phyloP scores from a whole-genome alignment of 2,329 filamentous ascomycete species.

The Sporothrix sp. region DNA sequence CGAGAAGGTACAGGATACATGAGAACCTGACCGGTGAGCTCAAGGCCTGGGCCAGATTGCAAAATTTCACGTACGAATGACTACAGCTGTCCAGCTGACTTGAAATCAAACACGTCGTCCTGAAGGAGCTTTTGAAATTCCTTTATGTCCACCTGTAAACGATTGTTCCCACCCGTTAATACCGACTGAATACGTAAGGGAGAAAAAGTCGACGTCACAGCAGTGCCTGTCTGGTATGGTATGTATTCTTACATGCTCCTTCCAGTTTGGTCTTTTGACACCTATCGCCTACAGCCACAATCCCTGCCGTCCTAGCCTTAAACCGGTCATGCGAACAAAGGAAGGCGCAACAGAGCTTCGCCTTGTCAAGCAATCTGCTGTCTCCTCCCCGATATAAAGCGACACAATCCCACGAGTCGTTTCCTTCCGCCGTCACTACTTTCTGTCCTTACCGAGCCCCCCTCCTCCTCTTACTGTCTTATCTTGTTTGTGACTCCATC shows the following conservation, averaged over 20 bases:
- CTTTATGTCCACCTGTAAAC: no score
- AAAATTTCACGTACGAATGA: no score
- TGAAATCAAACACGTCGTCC: no score
- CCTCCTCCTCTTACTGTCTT: neutral
- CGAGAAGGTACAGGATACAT: no score
- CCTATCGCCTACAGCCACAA: neutral
- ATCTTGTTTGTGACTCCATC: constrained; percentile 6
- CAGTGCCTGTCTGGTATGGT: neutral
- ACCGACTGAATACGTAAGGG: neutral
- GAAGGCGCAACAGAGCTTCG: neutral
- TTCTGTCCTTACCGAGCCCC: neutral
- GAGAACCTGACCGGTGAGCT: no score
- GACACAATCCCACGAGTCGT: neutral
- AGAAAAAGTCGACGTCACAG: constrained; percentile 11
- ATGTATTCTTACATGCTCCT: neutral
- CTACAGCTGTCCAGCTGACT: no score
- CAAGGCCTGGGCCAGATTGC: no score
- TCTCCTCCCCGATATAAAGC: neutral
- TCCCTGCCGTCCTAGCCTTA: neutral
- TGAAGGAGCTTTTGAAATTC: no score
- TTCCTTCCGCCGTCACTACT: neutral
- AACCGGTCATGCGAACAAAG: neutral
- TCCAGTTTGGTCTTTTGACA: neutral
- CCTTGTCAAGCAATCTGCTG: neutral
- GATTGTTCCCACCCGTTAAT: no score